phyloP scores from a whole-genome alignment of 2,329 filamentous ascomycete genomes.

The Gaeumannomyces sp. region DNA sequence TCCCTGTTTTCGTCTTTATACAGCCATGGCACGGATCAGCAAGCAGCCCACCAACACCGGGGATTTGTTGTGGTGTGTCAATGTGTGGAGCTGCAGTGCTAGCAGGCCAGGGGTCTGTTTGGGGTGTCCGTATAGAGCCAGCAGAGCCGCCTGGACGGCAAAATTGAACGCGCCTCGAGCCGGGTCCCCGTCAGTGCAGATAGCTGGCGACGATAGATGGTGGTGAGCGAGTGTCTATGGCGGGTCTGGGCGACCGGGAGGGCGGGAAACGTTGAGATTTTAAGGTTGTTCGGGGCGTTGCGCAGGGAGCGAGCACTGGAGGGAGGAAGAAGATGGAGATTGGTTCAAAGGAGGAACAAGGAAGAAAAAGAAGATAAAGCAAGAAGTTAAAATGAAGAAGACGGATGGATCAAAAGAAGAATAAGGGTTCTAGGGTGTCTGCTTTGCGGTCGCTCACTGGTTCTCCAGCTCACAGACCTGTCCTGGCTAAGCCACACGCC shows the following conservation, averaged over 20 bases:
- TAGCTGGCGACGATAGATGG: neutral
- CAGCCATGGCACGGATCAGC: neutral
- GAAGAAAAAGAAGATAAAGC: neutral
- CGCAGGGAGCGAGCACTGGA: neutral
- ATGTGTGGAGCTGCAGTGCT: too few species aligned
- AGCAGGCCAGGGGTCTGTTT: neutral
- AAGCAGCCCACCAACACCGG: neutral
- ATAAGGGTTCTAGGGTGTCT: neutral
- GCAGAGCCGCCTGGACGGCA: neutral
- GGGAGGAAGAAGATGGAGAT: neutral
- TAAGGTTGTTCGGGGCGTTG: neutral
- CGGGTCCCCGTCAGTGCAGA: neutral
- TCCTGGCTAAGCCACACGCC: neutral
- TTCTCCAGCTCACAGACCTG: neutral
- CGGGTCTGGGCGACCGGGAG: neutral
- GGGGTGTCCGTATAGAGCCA: too few species aligned
- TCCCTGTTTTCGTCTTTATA: neutral
- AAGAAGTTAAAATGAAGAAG: neutral
- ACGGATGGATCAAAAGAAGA: neutral
- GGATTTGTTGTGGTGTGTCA: neutral
- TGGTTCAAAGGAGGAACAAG: neutral
- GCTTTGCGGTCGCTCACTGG: neutral
- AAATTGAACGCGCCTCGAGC: too few species aligned
- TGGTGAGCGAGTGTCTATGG: neutral
- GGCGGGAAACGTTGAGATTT: conserved; percentile 2